Base-by-base conservation (phyloP, 2,329 filamentous ascomycete genomes). In the Sporothrix humicola region DNA sequence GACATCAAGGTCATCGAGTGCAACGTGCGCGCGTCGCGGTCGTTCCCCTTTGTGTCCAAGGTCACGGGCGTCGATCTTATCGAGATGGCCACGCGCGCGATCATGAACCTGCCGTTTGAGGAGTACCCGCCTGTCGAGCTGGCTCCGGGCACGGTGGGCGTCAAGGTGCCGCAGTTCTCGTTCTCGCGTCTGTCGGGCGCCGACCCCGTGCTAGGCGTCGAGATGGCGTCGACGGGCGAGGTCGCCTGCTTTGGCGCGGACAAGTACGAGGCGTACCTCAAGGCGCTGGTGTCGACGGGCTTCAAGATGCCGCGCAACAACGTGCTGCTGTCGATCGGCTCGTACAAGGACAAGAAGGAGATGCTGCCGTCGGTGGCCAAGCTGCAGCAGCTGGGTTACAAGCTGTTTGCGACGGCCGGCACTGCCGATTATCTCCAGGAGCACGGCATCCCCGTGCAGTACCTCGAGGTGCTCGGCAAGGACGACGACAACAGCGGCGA, bases 1-100 rank as follows among this genome's bases (percentile, higher is more conserved):
- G 95, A 98, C 77, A 98, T 99, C 87, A 98, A 98, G 87, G 96
- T 99, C 77, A 99, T 99, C 77, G 96, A 99, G 85, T 98, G 96
- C 84, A 99, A 99, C 79, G 96, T 98, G 75, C 92, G 96, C 76
- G 96, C 96, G 17, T 98, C 96, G 63, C 90, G 96, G 77, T 98
- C 95, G 0, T 98, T 98, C 87, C 96, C 96, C 75, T 99, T 99
- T 80, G 95, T 98, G 17, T 98, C 95, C 77, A 99, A 99, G 87
- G 94, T 97, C 77, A 98, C 97, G 93, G 95, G 95, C 70, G 93
- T 98, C 71, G 95, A 99, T 81, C 87, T 99, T 76, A 98, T 99
- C 77, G 95, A 98, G 85, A 94, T 99, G 93, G 96, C 96, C 42
- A 98, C 96, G 78, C 97, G 97, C 86, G 95, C 95, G 17, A 98